A percentile compares a stretch with the other conserved stretches of the same genome.
Conservation (phyloP, 2,329 filamentous ascomycete genomes). For the Epichloe sibirici region DNA sequence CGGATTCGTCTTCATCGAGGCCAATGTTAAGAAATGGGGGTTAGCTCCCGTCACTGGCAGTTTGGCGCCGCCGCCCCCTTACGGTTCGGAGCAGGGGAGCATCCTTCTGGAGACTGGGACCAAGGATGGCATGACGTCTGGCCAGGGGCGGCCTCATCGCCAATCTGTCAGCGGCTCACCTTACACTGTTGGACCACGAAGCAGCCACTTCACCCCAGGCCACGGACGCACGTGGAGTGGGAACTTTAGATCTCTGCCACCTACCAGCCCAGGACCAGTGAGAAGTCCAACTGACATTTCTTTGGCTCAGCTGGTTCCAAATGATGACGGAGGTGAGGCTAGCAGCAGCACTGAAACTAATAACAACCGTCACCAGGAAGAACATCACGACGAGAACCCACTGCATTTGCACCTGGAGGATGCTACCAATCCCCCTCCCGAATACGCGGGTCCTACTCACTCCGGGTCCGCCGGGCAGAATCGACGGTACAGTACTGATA, state of each 20-base stretch:
- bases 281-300: slow-evolving; percentile 94
- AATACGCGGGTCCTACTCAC: slow-evolving; percentile 55
- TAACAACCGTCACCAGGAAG: slow-evolving; percentile 13
- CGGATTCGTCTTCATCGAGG: slow-evolving; percentile 97
- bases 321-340: slow-evolving; percentile 57
- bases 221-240: slow-evolving; percentile 68
- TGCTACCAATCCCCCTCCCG: slow-evolving; percentile 52
- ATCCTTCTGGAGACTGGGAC: slow-evolving; percentile 82
- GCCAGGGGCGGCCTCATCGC: slow-evolving; percentile 31
- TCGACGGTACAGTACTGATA: slow-evolving; percentile 44
- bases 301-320: slow-evolving; percentile 67
- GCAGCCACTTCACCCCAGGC: slow-evolving; percentile 41
- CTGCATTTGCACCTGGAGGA: slow-evolving; percentile 36
- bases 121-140: slow-evolving; percentile 43
- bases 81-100: slow-evolving; percentile 92
- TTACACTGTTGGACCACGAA: slow-evolving; percentile 27
- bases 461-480: slow-evolving; percentile 42
- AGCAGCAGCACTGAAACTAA: slow-evolving; percentile 14
- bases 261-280: slow-evolving; percentile 78
- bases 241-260: slow-evolving; percentile 61
- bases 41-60: slow-evolving; percentile 92
- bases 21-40: slow-evolving; percentile 99
- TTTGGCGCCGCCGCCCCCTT: slow-evolving; percentile 86
- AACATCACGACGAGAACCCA: slow-evolving; percentile 24
- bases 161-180: slow-evolving; percentile 29